Percentiles rank a stretch among this genome's conserved stretches.
phyloP scores from a whole-genome alignment of 2,329 filamentous ascomycete species.

The Stagonosporopsis vannaccii region DNA sequence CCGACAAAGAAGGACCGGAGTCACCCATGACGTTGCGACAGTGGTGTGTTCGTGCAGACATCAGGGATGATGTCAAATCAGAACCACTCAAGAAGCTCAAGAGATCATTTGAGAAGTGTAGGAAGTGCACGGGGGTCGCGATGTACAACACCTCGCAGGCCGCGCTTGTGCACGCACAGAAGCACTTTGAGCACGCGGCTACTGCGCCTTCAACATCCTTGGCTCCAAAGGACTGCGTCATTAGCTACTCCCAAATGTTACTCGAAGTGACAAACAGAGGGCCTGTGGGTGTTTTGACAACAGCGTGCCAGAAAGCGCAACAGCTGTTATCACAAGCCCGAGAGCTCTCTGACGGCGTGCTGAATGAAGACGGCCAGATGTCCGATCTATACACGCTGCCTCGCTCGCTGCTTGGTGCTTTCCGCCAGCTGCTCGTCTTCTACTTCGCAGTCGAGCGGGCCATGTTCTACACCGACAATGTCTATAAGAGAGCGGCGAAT shows the following conservation, averaged over 20 bases:
- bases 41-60: conserved; percentile 31
- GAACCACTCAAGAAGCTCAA: conserved; percentile 9
- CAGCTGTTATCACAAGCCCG: conserved; percentile 21
- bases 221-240: conserved; percentile 31
- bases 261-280: conserved; percentile 32
- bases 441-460: conserved; percentile 39
- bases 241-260: conserved; percentile 25
- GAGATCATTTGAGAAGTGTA: conserved; percentile 26
- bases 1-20: not conserved
- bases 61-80: not conserved
- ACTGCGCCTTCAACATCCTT: too few relatives aligned
- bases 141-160: conserved; percentile 21
- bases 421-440: conserved; percentile 33
- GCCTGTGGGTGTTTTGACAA: conserved; percentile 23
- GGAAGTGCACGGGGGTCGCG: conserved; percentile 19
- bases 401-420: conserved; percentile 27
- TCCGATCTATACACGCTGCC: conserved; percentile 39
- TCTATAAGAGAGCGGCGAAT: not conserved
- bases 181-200: conserved; percentile 18
- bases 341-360: conserved; percentile 38
- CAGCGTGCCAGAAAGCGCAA: conserved; percentile 20
- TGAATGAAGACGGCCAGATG: conserved; percentile 32
- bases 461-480: conserved; percentile 25
- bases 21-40: conserved; percentile 1
- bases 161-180: conserved; percentile 34